phyloP scores from a whole-genome alignment of 192 early-diverging fungal species.

The Rhizophagus clarus region DNA sequence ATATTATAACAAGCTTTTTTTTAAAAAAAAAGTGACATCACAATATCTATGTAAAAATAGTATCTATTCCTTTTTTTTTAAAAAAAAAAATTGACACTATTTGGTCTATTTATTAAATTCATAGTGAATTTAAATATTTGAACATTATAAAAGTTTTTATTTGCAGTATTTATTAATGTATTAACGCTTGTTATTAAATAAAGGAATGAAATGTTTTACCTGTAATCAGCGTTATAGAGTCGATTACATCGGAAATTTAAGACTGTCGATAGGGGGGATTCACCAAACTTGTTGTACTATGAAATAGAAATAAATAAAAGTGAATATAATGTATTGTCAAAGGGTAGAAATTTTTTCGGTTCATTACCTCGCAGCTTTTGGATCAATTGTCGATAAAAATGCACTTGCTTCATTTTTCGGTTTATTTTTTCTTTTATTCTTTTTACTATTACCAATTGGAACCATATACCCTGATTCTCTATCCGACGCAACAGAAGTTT shows the following conservation, averaged over 20 bases:
- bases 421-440: constrained; percentile 1
- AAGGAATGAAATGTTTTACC: neutral
- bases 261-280: constrained; percentile 21
- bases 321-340: no score
- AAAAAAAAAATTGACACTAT: no score
- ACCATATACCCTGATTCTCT: constrained; percentile 9
- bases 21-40: no score
- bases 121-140: no score
- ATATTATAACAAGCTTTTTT: no score
- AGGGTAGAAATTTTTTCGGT: no score
- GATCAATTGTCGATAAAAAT: constrained; percentile 16
- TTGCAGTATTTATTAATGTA: neutral
- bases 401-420: constrained; percentile 4
- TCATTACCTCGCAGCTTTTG: constrained; percentile 14
- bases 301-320: neutral
- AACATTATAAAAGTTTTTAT: no score
- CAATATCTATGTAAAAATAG: no score
- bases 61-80: no score
- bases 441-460: neutral
- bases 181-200: neutral
- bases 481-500: constrained; percentile 24
- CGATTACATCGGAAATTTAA: neutral
- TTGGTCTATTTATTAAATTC: no score
- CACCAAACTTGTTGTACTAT: constrained; percentile 15
- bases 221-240: neutral